Percentiles rank a stretch among this genome's conserved stretches.
Evolutionary conservation across 495 filamentous ascomycete genomes (phyloP).

Genomic region (Aspergillus panamensis): DNA sequence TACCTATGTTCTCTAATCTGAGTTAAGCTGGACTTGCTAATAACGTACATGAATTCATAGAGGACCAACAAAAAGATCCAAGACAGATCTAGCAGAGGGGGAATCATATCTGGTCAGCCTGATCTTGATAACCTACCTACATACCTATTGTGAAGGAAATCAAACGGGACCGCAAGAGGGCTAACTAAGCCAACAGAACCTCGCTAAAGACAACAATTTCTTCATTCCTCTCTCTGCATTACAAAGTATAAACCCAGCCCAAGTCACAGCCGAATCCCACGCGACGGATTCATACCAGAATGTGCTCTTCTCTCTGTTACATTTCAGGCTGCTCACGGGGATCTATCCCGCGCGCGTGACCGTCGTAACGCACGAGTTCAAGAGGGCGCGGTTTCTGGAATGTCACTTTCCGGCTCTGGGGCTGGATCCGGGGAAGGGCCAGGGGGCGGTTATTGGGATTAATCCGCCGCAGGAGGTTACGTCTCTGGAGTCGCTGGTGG

Average conservation of each 20-base stretch:
- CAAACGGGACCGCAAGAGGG: background rate
- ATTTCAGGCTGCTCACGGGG: constrained; percentile 49
- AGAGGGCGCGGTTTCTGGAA: constrained; percentile 61
- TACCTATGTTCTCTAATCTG: no score
- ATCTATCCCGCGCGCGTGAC: constrained; percentile 48
- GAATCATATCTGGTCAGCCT: constrained; percentile 55
- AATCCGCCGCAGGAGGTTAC: constrained; percentile 61
- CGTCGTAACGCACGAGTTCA: constrained; percentile 74
- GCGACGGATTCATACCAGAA: constrained; percentile 82
- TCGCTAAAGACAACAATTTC: constrained; percentile 41
- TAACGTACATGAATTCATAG: constrained; percentile 33
- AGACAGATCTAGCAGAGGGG: constrained; percentile 58
- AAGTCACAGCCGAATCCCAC: constrained; percentile 54
- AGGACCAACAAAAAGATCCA: constrained; percentile 55
- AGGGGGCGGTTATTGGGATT: constrained; percentile 59
- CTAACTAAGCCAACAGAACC: constrained; percentile 36
- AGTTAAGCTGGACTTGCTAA: background rate
- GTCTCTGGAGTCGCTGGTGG: constrained; percentile 40
- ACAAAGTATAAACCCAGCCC: constrained; percentile 9
- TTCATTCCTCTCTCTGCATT: constrained; percentile 24
- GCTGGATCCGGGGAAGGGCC: constrained; percentile 25
- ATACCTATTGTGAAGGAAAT: background rate
- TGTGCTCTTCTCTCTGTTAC: constrained; percentile 63
- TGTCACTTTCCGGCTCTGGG: constrained; percentile 66
- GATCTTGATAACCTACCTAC: background rate